A percentile compares a stretch with the other conserved stretches of the same genome.
phyloP scores from a whole-genome alignment of 2,329 filamentous ascomycete species.

The Colletotrichum costaricense region DNA sequence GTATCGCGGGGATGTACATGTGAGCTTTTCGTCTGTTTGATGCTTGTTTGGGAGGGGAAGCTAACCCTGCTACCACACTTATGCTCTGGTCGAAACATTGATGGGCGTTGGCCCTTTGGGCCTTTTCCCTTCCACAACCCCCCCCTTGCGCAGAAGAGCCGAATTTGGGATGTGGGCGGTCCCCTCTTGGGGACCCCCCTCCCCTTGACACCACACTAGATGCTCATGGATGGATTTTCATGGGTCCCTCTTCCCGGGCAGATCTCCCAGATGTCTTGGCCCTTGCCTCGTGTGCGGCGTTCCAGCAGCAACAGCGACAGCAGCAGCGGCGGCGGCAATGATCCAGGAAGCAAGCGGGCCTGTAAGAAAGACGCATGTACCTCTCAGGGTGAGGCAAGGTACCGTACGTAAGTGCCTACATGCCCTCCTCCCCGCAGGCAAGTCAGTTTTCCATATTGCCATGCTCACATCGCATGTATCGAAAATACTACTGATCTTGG shows the following conservation, averaged over 20 bases:
- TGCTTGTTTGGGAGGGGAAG: conserved; percentile 54
- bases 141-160: conserved; percentile 26
- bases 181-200: conserved; percentile 21
- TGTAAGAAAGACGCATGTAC: not conserved
- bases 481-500: conserved; percentile 15
- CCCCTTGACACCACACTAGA: conserved; percentile 15
- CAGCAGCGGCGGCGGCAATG: not conserved
- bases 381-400: conserved; percentile 8
- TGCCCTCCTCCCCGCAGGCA: conserved; percentile 6
- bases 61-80: conserved; percentile 42
- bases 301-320: conserved; percentile 10
- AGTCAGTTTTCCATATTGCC: not conserved
- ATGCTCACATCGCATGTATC: conserved; percentile 6
- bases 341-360: conserved; percentile 10
- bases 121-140: conserved; percentile 1
- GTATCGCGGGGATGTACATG: conserved; percentile 12
- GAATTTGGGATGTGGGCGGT: conserved; percentile 34
- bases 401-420: not conserved
- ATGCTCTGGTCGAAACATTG: conserved; percentile 53
- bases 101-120: conserved; percentile 37
- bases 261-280: conserved; percentile 36
- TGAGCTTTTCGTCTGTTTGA: conserved; percentile 50
- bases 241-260: conserved; percentile 33
- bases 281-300: conserved; percentile 17
- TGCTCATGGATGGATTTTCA: conserved; percentile 11